Percentiles rank a stretch among this genome's conserved stretches.
These are phyloP conservation scores for Phytophthora pistaciae DNA, from an alignment of 352 stramenopile species.

Conservation along the genomic window DNA sequence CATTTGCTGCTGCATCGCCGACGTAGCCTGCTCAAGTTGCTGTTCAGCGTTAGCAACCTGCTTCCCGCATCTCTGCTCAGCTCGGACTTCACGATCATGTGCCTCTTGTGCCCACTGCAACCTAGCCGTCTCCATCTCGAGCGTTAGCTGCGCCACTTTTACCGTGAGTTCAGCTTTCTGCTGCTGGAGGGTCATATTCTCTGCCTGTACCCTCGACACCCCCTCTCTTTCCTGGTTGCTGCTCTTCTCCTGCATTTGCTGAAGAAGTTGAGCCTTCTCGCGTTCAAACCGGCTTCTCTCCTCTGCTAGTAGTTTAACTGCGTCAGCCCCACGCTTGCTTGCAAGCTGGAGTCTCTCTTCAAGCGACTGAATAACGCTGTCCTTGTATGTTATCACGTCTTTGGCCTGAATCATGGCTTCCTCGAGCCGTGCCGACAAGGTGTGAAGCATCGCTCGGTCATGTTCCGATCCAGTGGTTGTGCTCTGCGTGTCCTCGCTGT, in stretches of 20 bases:
- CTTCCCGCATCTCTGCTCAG: slow-evolving; percentile 17
- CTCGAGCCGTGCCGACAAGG: slow-evolving; percentile 63
- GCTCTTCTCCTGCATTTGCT: slow-evolving; percentile 31
- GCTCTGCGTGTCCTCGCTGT: not conserved
- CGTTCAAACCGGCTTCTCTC: slow-evolving; percentile 30
- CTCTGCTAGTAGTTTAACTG: slow-evolving; percentile 21
- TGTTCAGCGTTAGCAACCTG: slow-evolving; percentile 28
- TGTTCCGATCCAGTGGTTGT: slow-evolving; percentile 6
- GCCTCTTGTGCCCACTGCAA: slow-evolving; percentile 33
- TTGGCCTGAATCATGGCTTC: slow-evolving; percentile 76
- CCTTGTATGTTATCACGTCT: slow-evolving; percentile 75
- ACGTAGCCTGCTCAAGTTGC: slow-evolving; percentile 37
- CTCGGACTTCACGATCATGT: slow-evolving; percentile 24
- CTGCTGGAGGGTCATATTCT: slow-evolving; percentile 31
- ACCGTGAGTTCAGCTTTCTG: slow-evolving; percentile 42
- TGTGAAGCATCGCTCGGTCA: slow-evolving; percentile 61
- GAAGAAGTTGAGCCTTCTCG: slow-evolving; percentile 23
- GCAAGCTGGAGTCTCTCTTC: slow-evolving; percentile 47
- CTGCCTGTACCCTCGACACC: slow-evolving; percentile 15
- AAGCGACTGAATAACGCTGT: slow-evolving; percentile 61
- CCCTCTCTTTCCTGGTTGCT: slow-evolving; percentile 18
- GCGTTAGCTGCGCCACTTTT: slow-evolving; percentile 40
- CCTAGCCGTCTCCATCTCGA: slow-evolving; percentile 40
- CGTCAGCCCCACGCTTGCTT: slow-evolving; percentile 31
- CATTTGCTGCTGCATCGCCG: slow-evolving; percentile 48